phyloP scores from a whole-genome alignment of 2,329 filamentous ascomycete genomes.

The Alternaria sp. region DNA sequence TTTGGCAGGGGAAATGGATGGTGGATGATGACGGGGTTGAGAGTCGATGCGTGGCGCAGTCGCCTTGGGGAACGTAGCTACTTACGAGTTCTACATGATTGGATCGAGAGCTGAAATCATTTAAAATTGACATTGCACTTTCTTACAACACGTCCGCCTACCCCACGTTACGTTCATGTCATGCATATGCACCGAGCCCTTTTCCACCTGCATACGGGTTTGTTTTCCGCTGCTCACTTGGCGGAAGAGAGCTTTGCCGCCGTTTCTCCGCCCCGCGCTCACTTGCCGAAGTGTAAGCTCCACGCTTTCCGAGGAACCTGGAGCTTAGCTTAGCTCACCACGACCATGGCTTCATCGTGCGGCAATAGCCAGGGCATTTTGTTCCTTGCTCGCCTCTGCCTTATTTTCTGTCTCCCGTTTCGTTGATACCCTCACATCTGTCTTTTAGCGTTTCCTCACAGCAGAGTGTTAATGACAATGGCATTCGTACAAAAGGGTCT shows the following conservation, averaged over 20 bases:
- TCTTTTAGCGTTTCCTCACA: conserved; percentile 21
- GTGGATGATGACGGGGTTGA: conserved; percentile 9
- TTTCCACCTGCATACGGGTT: conserved; percentile 16
- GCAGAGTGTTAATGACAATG: conserved; percentile 38
- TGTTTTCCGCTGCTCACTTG: conserved; percentile 25
- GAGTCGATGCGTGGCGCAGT: not conserved
- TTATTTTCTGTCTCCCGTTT: not conserved
- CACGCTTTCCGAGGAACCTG: conserved; percentile 31
- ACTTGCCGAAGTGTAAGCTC: conserved; percentile 48
- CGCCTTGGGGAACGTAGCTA: not conserved
- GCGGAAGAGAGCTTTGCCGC: conserved; percentile 40
- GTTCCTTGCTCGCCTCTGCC: conserved; percentile 9
- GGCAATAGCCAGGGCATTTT: conserved; percentile 17
- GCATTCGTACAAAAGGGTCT: conserved; percentile 68
- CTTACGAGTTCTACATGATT: not conserved
- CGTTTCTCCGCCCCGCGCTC: conserved; percentile 35
- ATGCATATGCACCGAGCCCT: conserved; percentile 15
- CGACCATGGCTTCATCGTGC: conserved; percentile 32
- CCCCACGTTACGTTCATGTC: not conserved
- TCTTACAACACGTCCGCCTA: not conserved
- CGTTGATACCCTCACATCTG: conserved; percentile 11
- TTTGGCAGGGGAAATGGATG: conserved; percentile 17
- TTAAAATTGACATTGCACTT: not conserved
- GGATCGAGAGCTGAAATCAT: not conserved
- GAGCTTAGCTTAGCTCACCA: conserved; percentile 30